Evolutionary conservation across 2,329 filamentous ascomycete genomes (phyloP), one percentile per base, ranked within the genome.

Genomic region (Colletotrichum simmondsii): DNA sequence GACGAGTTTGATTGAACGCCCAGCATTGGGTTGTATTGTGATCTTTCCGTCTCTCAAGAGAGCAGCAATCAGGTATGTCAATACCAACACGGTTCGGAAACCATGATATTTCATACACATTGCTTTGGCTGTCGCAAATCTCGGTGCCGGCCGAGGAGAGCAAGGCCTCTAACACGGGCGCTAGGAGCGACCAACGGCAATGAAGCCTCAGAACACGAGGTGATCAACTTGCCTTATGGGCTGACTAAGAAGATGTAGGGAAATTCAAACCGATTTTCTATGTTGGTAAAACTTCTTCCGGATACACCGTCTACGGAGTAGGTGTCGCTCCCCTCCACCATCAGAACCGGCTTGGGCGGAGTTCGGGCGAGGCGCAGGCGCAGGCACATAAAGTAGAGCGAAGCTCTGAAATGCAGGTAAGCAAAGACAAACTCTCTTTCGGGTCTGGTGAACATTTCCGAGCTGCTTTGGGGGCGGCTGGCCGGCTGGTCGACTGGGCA

Each of bases 361-460:
- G 53, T 7, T 30, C 30, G 28, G 53, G 53, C 53, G 26, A 14
- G 24, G 53, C 53, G 42, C 42, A n/a, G 46, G 59, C 32, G 56
- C 35, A 49, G 67, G 53, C 32, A 46, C 26, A 64, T 3, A 37
- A 22, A 16, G 22, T 28, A 58, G n/a, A 52, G 26, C 37, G 42
- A 46, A 59, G 52, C 28, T 1, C 5, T 1, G 57, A 68, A 19
- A 28, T 59, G 64, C 54, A 66, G 54, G 35, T 59, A 57, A 64
- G 64, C 30, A 70, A 53, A 65, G 62, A 37, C 56, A 66, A 71
- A 71, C 64, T 68, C 68, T 68, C 64, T 71, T 68, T 66, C 42
- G 42, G 49, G 63, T 54, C 56, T 62, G 63, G 30, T 59, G 35
- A 46, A 56, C 49, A 65, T 72, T 72, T 60, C 10, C 26, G 32